Evolutionary conservation across 768 basidiomycete genomes (phyloP), one percentile per base, ranked within the genome.

Genomic region (Amanita fuliginea): DNA sequence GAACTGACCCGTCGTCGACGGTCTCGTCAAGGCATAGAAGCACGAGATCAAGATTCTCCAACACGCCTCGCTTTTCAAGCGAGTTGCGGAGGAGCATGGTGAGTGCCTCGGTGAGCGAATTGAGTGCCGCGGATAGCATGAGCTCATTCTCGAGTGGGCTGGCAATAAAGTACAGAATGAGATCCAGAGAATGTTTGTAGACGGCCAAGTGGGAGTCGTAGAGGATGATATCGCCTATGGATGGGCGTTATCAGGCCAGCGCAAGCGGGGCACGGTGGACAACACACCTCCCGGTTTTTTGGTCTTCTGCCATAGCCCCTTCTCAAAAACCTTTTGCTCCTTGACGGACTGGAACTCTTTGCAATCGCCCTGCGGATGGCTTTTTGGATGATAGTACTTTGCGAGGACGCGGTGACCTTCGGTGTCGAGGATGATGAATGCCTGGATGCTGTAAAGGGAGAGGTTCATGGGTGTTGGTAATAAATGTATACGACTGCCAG

Each of bases 291-390:
- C 87, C 10, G 87, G 74, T 62, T 94, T 90, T 68, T 92, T 92
- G 0, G 95, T 96, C 69, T 99, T 99, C 57, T 89, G 83, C 77
- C 83, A 95, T 30, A 98, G 71, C 0, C 86, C 86, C 71, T 96
- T 95, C 72, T 99, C 96, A 62, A 97, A 97, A 7, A 83, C 78
- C 47, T 88, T 84, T 64, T 96, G 95, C 60, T 99, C 95, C 65
- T 97, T 98, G 56, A 91, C 62, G 4, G 79, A 78, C 11, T 72
- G 67, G 22, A 86, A 70, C 42, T 77, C 72, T 57, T 84, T 85
- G 51, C 70, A 65, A 66, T 86, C 71, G 65, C 79, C 74, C 36
- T 75, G 67, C 0, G 77, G 77, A 54, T 80, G 76, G 48, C 72
- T 73, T 62, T 84, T 73, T n/a, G 90, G 75, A 47, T 75, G 76